These are phyloP conservation scores for Ophiostoma australiae DNA, from an alignment of 2,329 filamentous ascomycete genomes.

Conservation along the genomic window DNA sequence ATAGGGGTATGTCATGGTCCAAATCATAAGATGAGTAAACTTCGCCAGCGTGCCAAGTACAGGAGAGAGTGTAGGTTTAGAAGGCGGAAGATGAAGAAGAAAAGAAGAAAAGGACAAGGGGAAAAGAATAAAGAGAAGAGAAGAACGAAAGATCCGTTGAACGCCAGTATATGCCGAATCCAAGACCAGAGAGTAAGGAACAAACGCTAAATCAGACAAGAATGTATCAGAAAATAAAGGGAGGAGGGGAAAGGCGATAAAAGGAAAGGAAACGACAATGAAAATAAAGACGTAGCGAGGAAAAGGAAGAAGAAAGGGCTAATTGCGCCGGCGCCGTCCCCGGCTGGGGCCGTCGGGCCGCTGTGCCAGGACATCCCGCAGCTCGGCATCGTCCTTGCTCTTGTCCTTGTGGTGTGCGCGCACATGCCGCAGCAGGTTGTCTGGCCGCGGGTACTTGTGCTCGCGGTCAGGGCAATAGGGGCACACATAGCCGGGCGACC, in stretches of 20 bases:
- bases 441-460: slow-evolving; percentile 89
- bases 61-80: neutral
- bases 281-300: neutral
- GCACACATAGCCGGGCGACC: slow-evolving; percentile 91
- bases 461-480: slow-evolving; percentile 92
- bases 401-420: slow-evolving; percentile 87
- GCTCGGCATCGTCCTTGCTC: slow-evolving; percentile 74
- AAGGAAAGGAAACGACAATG: neutral
- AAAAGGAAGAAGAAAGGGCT: too few species aligned
- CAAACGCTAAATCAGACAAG: neutral
- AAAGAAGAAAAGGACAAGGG: neutral
- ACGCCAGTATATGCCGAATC: neutral
- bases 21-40: neutral
- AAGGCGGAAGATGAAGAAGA: neutral
- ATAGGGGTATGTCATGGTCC: slow-evolving; percentile 12
- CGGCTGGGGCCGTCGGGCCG: slow-evolving; percentile 77
- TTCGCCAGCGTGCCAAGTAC: neutral
- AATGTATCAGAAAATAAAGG: neutral
- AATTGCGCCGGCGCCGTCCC: slow-evolving; percentile 54
- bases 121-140: neutral
- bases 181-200: neutral
- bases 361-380: slow-evolving; percentile 81
- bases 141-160: neutral
- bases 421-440: slow-evolving; percentile 96
- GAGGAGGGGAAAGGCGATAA: too few species aligned